These are phyloP conservation scores for Moesziomyces sp. DNA, from an alignment of 1,284 basidiomycete species.

Conservation along the genomic window DNA sequence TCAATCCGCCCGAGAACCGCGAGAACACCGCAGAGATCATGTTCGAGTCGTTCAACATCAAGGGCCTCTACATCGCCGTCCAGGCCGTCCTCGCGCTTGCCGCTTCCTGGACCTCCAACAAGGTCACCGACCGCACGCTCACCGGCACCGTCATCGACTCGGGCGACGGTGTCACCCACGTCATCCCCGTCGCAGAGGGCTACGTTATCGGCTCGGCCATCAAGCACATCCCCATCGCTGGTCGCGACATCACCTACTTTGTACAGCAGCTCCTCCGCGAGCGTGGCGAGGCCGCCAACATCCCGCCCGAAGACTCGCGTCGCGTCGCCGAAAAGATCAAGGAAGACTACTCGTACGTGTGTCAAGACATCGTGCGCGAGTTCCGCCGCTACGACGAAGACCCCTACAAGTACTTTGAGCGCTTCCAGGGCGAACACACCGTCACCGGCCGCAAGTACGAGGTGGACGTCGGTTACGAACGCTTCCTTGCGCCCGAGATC, in stretches of 20 bases:
- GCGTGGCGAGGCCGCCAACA: slow-evolving; percentile 86
- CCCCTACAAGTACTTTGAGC: slow-evolving; percentile 94
- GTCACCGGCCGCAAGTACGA: slow-evolving; percentile 92
- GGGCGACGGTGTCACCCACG: slow-evolving; percentile 98
- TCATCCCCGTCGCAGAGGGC: slow-evolving; percentile 93
- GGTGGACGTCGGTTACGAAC: slow-evolving; percentile 96
- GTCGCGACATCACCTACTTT: slow-evolving; percentile 96
- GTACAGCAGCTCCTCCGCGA: slow-evolving; percentile 96
- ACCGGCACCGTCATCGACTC: slow-evolving; percentile 99
- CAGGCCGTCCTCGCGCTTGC: slow-evolving; percentile 99
- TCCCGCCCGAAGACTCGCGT: slow-evolving; percentile 96
- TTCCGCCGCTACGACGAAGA: slow-evolving; percentile 98
- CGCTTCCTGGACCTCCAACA: slow-evolving; percentile 94
- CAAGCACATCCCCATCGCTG: slow-evolving; percentile 98
- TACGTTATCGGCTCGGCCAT: slow-evolving; percentile 99
- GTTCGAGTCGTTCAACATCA: slow-evolving; percentile 99
- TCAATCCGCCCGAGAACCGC: slow-evolving; percentile 97
- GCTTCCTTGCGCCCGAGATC: slow-evolving; percentile 98
- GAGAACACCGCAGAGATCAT: slow-evolving; percentile 99
- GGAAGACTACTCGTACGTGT: slow-evolving; percentile 96
- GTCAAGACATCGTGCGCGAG: slow-evolving; percentile 99
- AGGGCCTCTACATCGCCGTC: slow-evolving; percentile 96
- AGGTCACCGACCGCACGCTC: slow-evolving; percentile 89
- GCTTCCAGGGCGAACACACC: slow-evolving; percentile 90
- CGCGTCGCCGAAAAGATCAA: slow-evolving; percentile 93